A percentile compares a stretch with the other conserved stretches of the same genome.
These are phyloP conservation scores for Paraconiothyrium brasiliense DNA, from an alignment of 2,329 filamentous ascomycete genomes.

Conservation along the genomic window DNA sequence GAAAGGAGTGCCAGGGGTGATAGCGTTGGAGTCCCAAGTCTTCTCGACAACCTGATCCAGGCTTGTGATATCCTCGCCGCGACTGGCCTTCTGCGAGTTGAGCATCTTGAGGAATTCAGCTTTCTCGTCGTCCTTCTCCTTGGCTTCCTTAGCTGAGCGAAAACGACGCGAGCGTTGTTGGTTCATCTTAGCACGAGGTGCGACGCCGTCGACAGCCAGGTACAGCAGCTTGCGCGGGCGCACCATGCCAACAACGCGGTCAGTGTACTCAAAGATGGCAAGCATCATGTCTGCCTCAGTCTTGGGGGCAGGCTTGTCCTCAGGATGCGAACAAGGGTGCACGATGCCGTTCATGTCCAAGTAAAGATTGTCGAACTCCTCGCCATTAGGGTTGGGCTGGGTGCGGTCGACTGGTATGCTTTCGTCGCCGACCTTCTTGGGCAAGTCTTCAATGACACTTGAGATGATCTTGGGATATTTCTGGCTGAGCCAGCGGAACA, in stretches of 20 bases:
- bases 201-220: slow-evolving; percentile 98
- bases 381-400: slow-evolving; percentile 90
- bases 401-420: slow-evolving; percentile 86
- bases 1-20: slow-evolving; percentile 96
- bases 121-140: slow-evolving; percentile 92
- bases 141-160: slow-evolving; percentile 90
- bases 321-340: slow-evolving; percentile 96
- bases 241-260: slow-evolving; percentile 98
- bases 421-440: slow-evolving; percentile 82
- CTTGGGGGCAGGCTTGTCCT: slow-evolving; percentile 87
- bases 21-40: slow-evolving; percentile 88
- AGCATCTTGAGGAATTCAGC: slow-evolving; percentile 86
- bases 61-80: slow-evolving; percentile 63
- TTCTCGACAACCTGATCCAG: slow-evolving; percentile 78
- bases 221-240: slow-evolving; percentile 93
- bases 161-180: slow-evolving; percentile 97
- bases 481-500: slow-evolving; percentile 95
- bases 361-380: slow-evolving; percentile 98
- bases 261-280: slow-evolving; percentile 98
- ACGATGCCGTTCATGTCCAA: slow-evolving; percentile 99
- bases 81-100: slow-evolving; percentile 72
- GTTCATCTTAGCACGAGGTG: slow-evolving; percentile 99
- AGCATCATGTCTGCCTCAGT: slow-evolving; percentile 99
- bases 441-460: slow-evolving; percentile 85
- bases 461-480: slow-evolving; percentile 99